Conservation (phyloP, 2,329 filamentous ascomycete species). For the Ambrosiella cleistominuta region DNA sequence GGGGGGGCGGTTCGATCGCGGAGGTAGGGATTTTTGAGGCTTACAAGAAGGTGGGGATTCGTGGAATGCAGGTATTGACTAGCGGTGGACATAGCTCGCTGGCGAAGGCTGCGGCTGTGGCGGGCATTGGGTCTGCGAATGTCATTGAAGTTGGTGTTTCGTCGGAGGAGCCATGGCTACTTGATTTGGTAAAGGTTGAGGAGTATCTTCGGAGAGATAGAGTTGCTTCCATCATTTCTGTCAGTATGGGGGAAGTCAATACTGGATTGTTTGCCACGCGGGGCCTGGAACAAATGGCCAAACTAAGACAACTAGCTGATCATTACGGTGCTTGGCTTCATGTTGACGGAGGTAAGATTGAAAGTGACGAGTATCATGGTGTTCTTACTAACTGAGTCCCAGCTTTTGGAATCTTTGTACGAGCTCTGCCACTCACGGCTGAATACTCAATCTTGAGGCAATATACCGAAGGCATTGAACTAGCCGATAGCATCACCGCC, state of each 20-base stretch:
- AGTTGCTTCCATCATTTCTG: conserved; percentile 53
- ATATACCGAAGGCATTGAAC: conserved; percentile 46
- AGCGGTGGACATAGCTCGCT: conserved; percentile 73
- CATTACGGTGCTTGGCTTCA: conserved; percentile 69
- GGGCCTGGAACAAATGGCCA: conserved; percentile 39
- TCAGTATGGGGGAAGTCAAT: conserved; percentile 85
- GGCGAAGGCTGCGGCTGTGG: conserved; percentile 62
- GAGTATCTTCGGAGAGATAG: conserved; percentile 32
- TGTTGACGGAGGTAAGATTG: conserved; percentile 53
- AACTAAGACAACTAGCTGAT: conserved; percentile 53
- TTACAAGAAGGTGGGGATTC: conserved; percentile 44
- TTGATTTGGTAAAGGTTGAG: conserved; percentile 52
- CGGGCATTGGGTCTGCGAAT: conserved; percentile 56
- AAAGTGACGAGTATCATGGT: neutral
- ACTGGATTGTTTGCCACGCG: conserved; percentile 59
- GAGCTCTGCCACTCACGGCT: conserved; percentile 38
- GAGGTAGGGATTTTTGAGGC: conserved; percentile 53
- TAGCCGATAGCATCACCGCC: conserved; percentile 73
- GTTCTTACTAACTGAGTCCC: conserved; percentile 6
- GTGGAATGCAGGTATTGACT: conserved; percentile 58
- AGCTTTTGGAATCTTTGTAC: conserved; percentile 73
- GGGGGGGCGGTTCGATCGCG: conserved; percentile 33
- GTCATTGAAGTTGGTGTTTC: conserved; percentile 43
- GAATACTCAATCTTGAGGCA: conserved; percentile 38
- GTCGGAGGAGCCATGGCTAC: conserved; percentile 38